These are phyloP conservation scores for Ophiostoma quercus DNA, from an alignment of 2,329 filamentous ascomycete species.

Conservation along the genomic window DNA sequence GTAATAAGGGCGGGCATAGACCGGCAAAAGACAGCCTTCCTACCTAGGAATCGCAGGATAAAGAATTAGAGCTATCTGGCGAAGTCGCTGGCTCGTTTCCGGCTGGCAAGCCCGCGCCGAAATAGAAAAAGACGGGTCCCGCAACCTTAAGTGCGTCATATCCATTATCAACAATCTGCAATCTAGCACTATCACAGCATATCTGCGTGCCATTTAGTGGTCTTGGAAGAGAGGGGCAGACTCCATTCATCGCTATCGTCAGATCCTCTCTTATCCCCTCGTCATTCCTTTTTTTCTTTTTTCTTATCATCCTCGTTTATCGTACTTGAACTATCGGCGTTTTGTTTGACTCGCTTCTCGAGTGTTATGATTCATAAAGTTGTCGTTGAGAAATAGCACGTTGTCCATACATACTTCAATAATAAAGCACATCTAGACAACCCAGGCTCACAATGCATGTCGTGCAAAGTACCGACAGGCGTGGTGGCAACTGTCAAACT, in stretches of 20 bases:
- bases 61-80: not conserved
- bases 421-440: too few relatives aligned
- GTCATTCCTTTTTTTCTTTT: not conserved
- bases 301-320: not conserved
- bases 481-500: not conserved
- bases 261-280: not conserved
- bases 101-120: constrained; percentile 1
- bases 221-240: constrained; percentile 11
- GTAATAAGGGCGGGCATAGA: not conserved
- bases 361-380: not conserved
- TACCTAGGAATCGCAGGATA: not conserved
- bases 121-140: not conserved
- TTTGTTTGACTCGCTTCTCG: not conserved
- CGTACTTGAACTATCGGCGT: not conserved
- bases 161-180: constrained; percentile 3
- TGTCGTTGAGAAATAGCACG: not conserved
- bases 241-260: not conserved
- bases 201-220: not conserved
- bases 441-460: not conserved
- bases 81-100: not conserved
- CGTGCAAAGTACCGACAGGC: not conserved
- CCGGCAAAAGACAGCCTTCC: constrained; percentile 6
- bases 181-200: not conserved
- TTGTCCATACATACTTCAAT: not conserved
- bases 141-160: constrained; percentile 12